Base-by-base conservation (phyloP, 768 basidiomycete species). In the Lentinus tigrinus region DNA sequence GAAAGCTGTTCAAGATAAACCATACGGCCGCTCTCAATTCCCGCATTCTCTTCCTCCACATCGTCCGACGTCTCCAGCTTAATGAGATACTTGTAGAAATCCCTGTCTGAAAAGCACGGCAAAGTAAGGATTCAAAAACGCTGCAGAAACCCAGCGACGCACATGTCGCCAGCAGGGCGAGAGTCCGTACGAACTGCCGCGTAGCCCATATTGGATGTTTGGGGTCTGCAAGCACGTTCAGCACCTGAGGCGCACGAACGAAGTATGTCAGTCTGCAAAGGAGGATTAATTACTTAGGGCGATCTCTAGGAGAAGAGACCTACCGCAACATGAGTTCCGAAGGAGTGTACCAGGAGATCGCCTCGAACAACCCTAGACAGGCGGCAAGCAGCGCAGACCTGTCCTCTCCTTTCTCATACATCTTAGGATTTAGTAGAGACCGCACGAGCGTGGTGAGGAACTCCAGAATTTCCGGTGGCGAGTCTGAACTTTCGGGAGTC, bases 351-450 rank as follows among this genome's bases (percentile, higher is more conserved):
- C 79, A 82, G 54, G 78, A 79, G 28, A 89, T 61, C 0, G 77
- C 74, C 65, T 89, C 85, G 14, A 88, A 69, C 14, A 90, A 72
- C 7, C 72, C 72, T n/a, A n/a, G n/a, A n/a, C n/a, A n/a, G n/a
- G n/a, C n/a, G n/a, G n/a, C 2, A 85, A 54, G 0, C 4, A 88
- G 55, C 16, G 8, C 17, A 13, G 9, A 42, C 16, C 37, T 49
- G 31, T 26, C 19, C 13, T 44, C 49, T 14, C 34, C 36, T 27
- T 43, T 10, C 13, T 47, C 36, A 19, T 40, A 21, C 17, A 67
- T 64, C 39, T 68, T 72, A 24, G 77, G 75, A 10, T 63, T 60
- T 17, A 81, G 70, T 40, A 81, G 72, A 23, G 73, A 63, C 26
- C 70, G 66, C 52, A 88, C 73, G 28, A 82, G 70, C 23, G 70